Conservation (phyloP, 2,329 filamentous ascomycete genomes). For the Neoscytalidium dimidiatum region DNA sequence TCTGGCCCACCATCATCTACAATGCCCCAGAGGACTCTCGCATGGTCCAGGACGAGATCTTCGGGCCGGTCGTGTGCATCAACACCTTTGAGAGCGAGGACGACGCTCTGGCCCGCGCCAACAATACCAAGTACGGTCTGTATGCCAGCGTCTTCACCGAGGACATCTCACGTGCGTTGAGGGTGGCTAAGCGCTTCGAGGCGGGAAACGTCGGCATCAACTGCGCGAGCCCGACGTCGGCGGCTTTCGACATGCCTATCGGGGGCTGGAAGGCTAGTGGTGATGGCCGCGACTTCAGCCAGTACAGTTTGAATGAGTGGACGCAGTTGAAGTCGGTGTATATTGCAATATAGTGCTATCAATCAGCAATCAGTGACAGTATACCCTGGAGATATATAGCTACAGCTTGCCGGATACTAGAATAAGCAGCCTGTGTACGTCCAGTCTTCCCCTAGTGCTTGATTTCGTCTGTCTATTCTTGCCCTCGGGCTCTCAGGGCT, state of each 20-base stretch:
- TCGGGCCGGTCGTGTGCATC: conserved; percentile 40
- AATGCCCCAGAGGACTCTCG: conserved; percentile 43
- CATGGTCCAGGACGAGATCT: conserved; percentile 39
- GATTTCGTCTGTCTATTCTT: no score
- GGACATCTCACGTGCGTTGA: neutral
- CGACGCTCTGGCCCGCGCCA: conserved; percentile 22
- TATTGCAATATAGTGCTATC: no score
- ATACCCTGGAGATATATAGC: no score
- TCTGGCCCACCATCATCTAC: conserved; percentile 51
- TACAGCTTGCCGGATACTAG: no score
- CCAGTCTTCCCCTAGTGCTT: no score
- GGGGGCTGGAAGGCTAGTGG: neutral
- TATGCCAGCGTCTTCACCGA: neutral
- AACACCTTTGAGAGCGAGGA: conserved; percentile 38
- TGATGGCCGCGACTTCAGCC: neutral
- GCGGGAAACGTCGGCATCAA: neutral
- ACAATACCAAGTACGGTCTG: neutral
- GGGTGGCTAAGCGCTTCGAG: neutral
- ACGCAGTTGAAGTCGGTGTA: no score
- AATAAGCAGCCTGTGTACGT: neutral
- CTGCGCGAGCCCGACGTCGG: neutral
- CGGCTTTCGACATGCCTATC: neutral
- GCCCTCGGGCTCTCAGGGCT: no score
- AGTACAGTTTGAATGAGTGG: neutral
- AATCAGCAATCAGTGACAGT: no score